phyloP scores from a whole-genome alignment of 106 monocot species.

The Apostasia ramifera region DNA sequence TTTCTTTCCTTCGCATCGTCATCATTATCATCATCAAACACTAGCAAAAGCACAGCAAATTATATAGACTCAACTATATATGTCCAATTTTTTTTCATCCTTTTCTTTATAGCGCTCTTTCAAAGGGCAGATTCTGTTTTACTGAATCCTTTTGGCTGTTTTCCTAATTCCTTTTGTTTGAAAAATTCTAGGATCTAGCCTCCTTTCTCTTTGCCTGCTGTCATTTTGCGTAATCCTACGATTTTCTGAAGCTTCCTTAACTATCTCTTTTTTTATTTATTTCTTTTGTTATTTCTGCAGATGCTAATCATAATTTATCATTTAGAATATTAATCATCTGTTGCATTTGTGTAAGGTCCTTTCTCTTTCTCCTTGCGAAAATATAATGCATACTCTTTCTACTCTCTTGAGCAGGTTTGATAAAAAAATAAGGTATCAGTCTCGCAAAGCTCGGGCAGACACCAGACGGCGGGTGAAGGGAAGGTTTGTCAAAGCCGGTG shows the following conservation, averaged over 20 bases:
- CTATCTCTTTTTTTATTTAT: neutral
- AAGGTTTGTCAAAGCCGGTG: slow-evolving; percentile 81
- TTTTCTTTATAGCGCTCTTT: too few species aligned
- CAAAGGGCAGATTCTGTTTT: too few species aligned
- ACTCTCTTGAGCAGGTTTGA: slow-evolving; percentile 60
- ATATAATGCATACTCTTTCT: neutral
- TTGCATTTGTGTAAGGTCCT: too few species aligned
- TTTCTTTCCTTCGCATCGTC: too few species aligned
- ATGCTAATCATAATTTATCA: neutral
- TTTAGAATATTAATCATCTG: neutral
- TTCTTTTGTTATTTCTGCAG: neutral
- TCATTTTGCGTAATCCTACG: neutral
- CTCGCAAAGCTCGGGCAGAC: slow-evolving; percentile 85
- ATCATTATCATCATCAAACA: too few species aligned
- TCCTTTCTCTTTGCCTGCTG: neutral
- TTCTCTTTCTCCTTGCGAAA: too few species aligned
- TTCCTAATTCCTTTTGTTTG: too few species aligned
- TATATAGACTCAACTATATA: too few species aligned
- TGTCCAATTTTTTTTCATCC: too few species aligned
- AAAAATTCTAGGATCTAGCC: too few species aligned
- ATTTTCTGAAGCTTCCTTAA: neutral
- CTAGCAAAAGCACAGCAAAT: too few species aligned
- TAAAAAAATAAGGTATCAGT: slow-evolving; percentile 91
- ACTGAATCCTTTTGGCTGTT: too few species aligned
- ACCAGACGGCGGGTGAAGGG: slow-evolving; percentile 85